Conservation (phyloP, 2,329 filamentous ascomycete species). For the Rutstroemia sp. region DNA sequence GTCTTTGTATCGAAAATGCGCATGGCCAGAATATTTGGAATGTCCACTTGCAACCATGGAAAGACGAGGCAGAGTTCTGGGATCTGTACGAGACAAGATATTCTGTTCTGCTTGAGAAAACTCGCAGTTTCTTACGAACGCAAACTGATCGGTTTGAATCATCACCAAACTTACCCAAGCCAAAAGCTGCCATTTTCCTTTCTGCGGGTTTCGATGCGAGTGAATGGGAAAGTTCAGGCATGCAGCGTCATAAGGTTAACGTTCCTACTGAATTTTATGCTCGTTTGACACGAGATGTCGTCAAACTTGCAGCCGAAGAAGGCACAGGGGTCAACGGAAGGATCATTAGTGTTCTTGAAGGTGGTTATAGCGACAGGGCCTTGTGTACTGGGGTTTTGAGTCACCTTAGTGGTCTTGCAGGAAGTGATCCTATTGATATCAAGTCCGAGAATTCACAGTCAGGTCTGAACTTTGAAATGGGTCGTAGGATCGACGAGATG, state of each 20-base stretch:
- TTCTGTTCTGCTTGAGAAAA: constrained; percentile 68
- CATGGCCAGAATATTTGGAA: constrained; percentile 96
- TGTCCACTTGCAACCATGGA: constrained; percentile 85
- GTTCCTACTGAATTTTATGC: constrained; percentile 97
- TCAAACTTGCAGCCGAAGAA: constrained; percentile 73
- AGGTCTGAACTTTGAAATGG: constrained; percentile 53
- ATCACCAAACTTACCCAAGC: constrained; percentile 48
- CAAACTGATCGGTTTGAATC: constrained; percentile 61
- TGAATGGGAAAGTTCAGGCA: constrained; percentile 83
- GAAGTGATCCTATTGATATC: constrained; percentile 37
- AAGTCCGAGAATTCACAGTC: constrained; percentile 32
- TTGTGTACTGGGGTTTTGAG: constrained; percentile 82
- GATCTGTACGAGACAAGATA: constrained; percentile 76
- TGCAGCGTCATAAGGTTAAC: constrained; percentile 94
- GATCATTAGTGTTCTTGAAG: constrained; percentile 88
- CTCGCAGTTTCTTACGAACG: constrained; percentile 64
- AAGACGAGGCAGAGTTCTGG: constrained; percentile 81
- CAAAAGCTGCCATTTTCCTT: constrained; percentile 85
- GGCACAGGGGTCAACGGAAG: constrained; percentile 72
- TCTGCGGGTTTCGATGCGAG: constrained; percentile 97
- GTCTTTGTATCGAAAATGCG: constrained; percentile 86
- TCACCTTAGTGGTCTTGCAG: constrained; percentile 76
- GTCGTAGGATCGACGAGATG: constrained; percentile 40
- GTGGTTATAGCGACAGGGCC: constrained; percentile 90
- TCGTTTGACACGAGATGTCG: constrained; percentile 77